Percentiles rank a stretch among this genome's conserved stretches.
Evolutionary conservation across 495 filamentous ascomycete genomes (phyloP).

Genomic region (Friedmanniomyces endolithicus): DNA sequence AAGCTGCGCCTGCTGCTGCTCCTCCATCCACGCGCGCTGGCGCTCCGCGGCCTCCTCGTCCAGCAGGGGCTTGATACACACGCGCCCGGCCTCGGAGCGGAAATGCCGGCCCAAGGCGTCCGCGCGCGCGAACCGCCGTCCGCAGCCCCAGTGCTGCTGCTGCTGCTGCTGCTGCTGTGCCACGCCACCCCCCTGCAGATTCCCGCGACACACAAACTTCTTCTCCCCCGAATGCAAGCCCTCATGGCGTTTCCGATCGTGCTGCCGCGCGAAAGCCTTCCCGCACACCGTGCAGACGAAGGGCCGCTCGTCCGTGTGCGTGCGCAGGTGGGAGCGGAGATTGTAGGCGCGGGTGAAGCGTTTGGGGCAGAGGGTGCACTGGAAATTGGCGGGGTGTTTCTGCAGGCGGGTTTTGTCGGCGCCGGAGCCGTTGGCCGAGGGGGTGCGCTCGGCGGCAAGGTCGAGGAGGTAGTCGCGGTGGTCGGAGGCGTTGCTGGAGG

Average conservation of each 20-base stretch:
- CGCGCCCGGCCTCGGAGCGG: constrained; percentile 83
- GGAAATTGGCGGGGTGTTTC: constrained; percentile 62
- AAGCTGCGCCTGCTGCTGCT: constrained; percentile 44
- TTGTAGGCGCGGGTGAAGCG: constrained; percentile 41
- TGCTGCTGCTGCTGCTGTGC: too few relatives aligned
- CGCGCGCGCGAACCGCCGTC: constrained; percentile 83
- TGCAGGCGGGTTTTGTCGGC: constrained; percentile 48
- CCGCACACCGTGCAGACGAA: constrained; percentile 63
- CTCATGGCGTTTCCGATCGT: constrained; percentile 36
- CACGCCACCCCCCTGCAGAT: constrained; percentile 71
- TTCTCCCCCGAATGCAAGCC: constrained; percentile 35
- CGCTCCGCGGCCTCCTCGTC: constrained; percentile 70
- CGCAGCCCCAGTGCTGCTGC: constrained; percentile 83
- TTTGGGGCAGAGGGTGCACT: constrained; percentile 36
- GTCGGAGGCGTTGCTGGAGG: constrained; percentile 80
- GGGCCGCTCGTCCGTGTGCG: constrained; percentile 36
- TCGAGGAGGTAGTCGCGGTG: constrained; percentile 89
- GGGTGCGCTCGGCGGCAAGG: constrained; percentile 68
- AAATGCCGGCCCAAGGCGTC: constrained; percentile 96
- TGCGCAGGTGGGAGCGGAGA: constrained; percentile 34
- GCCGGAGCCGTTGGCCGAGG: constrained; percentile 34
- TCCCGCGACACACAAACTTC: constrained; percentile 91
- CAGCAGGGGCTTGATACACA: constrained; percentile 89
- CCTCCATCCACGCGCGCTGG: constrained; percentile 52
- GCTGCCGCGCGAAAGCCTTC: constrained; percentile 52